Base-by-base conservation (phyloP, 2,329 filamentous ascomycete genomes). In the Epichloe sylvatica region DNA sequence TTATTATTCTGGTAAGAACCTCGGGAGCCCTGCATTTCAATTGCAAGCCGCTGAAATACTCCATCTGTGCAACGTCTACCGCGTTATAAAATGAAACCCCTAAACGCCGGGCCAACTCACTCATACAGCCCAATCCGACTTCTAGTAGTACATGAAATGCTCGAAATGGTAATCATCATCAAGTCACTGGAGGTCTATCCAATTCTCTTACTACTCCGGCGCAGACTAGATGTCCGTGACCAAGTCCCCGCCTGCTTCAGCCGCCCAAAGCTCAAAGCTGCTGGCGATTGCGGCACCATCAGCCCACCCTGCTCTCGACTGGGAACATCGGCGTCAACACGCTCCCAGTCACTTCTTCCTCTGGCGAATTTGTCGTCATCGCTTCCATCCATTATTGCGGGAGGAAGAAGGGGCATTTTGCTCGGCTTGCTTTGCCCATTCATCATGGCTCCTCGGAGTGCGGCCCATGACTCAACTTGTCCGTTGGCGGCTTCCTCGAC, bases 401-500 rank as follows among this genome's bases (percentile, higher is more conserved):
- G 51, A n/a, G 64, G 62, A 15, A 66, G 49, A 55, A 60, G 54
- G 5, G 56, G 41, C 30, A 58, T 13, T 19, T 59, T 51, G 12
- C 52, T 54, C 23, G 39, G 35, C 38, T 37, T 49, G 46, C 35
- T 23, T 23, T 57, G 57, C 0, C 60, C 60, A 52, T 64, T 70
- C 48, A 64, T 59, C 61, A 69, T 62, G 11, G 63, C 66, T 6
- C 63, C 64, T 35, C 64, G 61, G 0, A 69, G 57, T 3, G 76
- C 77, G 0, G 74, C 72, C 75, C 79, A 81, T 19, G 75, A 78
- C 60, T 82, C 80, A 8, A 82, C 73, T 39, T 78, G 69, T 1
- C 77, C 78, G 44, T 67, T 71, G 50, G 67, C 69, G 1, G 79
- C 78, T 53, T 81, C 74, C 13, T 74, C 69, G 0, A 74, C 69